A percentile compares a stretch with the other conserved stretches of the same genome.
Conservation (phyloP, 306 rosid genomes). For the Casuarina equisetifolia region DNA sequence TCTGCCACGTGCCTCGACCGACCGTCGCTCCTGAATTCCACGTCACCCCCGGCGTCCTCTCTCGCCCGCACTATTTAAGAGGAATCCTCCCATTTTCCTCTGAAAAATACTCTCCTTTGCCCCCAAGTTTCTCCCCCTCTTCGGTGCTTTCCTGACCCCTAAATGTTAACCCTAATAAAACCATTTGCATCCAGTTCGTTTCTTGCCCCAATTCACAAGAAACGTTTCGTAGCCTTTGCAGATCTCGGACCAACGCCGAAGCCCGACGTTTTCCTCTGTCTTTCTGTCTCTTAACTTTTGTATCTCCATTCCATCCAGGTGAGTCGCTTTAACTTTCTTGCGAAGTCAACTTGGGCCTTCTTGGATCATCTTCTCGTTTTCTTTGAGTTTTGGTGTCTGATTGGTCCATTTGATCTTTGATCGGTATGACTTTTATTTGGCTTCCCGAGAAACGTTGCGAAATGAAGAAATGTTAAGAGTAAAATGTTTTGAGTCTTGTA, state of each 20-base stretch:
- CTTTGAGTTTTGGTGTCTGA: not conserved
- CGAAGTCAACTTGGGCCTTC: slow-evolving; percentile 39
- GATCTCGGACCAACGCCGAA: slow-evolving; percentile 31
- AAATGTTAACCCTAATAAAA: slow-evolving; percentile 39
- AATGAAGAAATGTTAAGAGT: not conserved
- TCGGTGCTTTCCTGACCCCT: not conserved
- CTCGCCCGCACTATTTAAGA: slow-evolving; percentile 35
- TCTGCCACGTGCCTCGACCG: slow-evolving; percentile 30
- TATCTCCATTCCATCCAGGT: slow-evolving; percentile 29
- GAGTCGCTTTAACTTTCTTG: slow-evolving; percentile 23
- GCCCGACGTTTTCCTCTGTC: slow-evolving; percentile 2
- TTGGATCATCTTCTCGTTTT: slow-evolving; percentile 1
- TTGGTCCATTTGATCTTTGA: slow-evolving; percentile 13
- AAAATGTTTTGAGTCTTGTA: slow-evolving; percentile 1
- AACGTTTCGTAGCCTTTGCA: slow-evolving; percentile 9
- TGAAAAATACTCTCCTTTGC: slow-evolving; percentile 30
- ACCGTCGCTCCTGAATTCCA: slow-evolving; percentile 24
- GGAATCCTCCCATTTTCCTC: slow-evolving; percentile 19
- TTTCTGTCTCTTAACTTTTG: not conserved
- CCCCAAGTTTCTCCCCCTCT: slow-evolving; percentile 26
- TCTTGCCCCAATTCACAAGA: slow-evolving; percentile 6
- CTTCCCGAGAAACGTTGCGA: not conserved
- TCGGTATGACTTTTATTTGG: slow-evolving; percentile 13
- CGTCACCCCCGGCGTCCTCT: slow-evolving; percentile 40
- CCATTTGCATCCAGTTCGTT: slow-evolving; percentile 1